phyloP scores from a whole-genome alignment of 805 yeast species.

The Scheffersomyces coipomensis region DNA sequence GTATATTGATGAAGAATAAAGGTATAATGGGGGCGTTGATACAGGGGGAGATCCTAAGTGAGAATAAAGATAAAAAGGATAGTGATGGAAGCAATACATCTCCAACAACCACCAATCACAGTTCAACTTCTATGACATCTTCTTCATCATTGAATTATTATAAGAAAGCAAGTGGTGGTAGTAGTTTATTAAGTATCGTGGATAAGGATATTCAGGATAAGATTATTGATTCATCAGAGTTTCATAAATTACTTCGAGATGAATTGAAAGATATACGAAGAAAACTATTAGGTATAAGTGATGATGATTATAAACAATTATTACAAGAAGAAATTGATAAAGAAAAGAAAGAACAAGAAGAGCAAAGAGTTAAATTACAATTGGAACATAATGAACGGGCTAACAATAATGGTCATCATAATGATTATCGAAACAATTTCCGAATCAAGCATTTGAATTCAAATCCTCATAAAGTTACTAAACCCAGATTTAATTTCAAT shows the following conservation, averaged over 20 bases:
- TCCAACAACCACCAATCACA: not conserved
- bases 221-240: conserved; percentile 41
- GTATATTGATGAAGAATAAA: conserved; percentile 45
- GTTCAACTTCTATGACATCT: not conserved
- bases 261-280: conserved; percentile 36
- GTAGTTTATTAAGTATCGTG: conserved; percentile 35
- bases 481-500: conserved; percentile 8
- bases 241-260: conserved; percentile 26
- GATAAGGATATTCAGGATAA: conserved; percentile 45
- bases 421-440: conserved; percentile 26
- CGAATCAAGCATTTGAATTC: conserved; percentile 20
- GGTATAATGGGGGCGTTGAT: conserved; percentile 52
- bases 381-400: conserved; percentile 7
- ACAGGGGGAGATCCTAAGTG: conserved; percentile 47
- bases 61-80: conserved; percentile 13
- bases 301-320: conserved; percentile 36
- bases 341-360: conserved; percentile 9
- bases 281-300: conserved; percentile 31
- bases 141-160: not conserved
- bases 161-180: conserved; percentile 1
- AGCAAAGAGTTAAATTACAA: conserved; percentile 9
- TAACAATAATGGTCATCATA: conserved; percentile 5
- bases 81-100: not conserved
- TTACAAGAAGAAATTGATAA: conserved; percentile 19
- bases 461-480: conserved; percentile 22